Evolutionary conservation across 2,329 filamentous ascomycete species (phyloP).

Genomic region (Exophiala sp.): DNA sequence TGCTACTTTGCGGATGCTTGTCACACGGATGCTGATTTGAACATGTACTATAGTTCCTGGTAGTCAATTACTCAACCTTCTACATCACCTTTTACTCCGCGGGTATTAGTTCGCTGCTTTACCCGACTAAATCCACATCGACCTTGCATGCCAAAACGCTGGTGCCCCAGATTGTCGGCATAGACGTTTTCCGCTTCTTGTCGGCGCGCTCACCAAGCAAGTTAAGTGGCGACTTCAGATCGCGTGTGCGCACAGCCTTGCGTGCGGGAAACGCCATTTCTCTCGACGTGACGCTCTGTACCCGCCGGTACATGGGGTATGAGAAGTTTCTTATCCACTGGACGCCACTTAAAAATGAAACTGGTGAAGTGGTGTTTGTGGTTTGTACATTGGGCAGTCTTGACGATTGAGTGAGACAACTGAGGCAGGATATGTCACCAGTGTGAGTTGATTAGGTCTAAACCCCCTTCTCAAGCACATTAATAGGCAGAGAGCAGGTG

Average conservation of each 20-base stretch:
- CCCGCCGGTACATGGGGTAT: conserved; percentile 28
- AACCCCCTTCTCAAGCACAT: no score
- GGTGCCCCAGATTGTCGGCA: conserved; percentile 36
- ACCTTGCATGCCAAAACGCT: conserved; percentile 15
- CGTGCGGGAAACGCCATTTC: conserved; percentile 32
- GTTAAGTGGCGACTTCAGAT: conserved; percentile 43
- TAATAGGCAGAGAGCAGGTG: no score
- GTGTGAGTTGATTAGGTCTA: no score
- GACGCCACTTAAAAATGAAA: conserved; percentile 42
- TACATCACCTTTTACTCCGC: conserved; percentile 45
- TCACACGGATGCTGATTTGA: background rate
- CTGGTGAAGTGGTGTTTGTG: conserved; percentile 31
- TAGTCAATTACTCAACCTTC: conserved; percentile 37
- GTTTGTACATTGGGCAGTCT: conserved; percentile 31
- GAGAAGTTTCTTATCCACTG: conserved; percentile 40
- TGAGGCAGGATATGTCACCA: no score
- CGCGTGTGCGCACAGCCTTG: conserved; percentile 38
- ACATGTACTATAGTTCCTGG: conserved; percentile 33
- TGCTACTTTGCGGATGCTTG: no score
- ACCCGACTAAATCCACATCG: background rate
- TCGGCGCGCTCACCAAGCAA: conserved; percentile 41
- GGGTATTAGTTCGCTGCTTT: conserved; percentile 45
- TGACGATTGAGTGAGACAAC: conserved; percentile 1
- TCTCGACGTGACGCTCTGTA: conserved; percentile 31
- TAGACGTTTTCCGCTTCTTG: conserved; percentile 53